These are phyloP conservation scores for Pyrenopolyporus hunteri DNA, from an alignment of 495 filamentous ascomycete species.

Conservation along the genomic window DNA sequence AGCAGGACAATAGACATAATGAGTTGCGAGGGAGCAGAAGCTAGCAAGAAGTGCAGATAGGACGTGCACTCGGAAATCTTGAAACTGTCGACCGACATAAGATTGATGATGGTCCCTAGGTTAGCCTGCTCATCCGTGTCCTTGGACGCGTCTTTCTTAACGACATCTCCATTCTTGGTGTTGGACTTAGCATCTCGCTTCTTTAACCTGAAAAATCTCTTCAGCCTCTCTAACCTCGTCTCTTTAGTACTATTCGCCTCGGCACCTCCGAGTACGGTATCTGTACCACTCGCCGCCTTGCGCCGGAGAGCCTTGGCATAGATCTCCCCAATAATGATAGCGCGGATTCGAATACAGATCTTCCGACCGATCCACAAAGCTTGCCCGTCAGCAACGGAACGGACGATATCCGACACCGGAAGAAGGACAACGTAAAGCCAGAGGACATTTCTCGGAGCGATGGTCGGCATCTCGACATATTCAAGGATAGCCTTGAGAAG, in stretches of 20 bases:
- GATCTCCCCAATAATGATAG: constrained; percentile 96
- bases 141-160: constrained; percentile 43
- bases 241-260: constrained; percentile 43
- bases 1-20: constrained; percentile 73
- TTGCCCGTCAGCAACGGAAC: constrained; percentile 81
- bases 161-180: constrained; percentile 37
- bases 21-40: constrained; percentile 82
- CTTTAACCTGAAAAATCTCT: constrained; percentile 63
- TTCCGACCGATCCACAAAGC: constrained; percentile 94
- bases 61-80: constrained; percentile 93
- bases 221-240: constrained; percentile 55
- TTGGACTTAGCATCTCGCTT: constrained; percentile 57
- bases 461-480: constrained; percentile 84
- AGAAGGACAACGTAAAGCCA: constrained; percentile 96
- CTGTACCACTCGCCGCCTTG: constrained; percentile 79
- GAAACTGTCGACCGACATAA: constrained; percentile 99
- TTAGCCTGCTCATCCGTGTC: constrained; percentile 77
- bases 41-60: constrained; percentile 90
- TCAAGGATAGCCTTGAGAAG: constrained; percentile 89
- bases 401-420: constrained; percentile 75
- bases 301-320: constrained; percentile 96
- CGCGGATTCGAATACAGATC: constrained; percentile 89
- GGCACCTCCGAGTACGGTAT: constrained; percentile 66
- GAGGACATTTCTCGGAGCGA: constrained; percentile 82
- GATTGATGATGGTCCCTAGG: constrained; percentile 93